These are phyloP conservation scores for Prunus padus DNA, from an alignment of 306 rosid species.

Conservation along the genomic window DNA sequence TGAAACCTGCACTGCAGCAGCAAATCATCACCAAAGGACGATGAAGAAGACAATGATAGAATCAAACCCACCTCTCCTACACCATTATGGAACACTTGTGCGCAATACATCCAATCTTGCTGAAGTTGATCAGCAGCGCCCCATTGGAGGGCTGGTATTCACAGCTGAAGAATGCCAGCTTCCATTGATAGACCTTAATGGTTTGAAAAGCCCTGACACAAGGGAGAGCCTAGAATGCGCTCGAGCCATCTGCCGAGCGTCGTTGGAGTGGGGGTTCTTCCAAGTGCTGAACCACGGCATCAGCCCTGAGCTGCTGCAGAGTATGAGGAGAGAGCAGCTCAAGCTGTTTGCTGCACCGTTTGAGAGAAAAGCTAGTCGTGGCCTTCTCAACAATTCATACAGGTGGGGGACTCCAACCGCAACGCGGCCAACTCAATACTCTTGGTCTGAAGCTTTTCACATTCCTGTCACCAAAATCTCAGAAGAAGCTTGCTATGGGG, in stretches of 20 bases:
- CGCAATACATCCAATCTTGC: constrained; percentile 24
- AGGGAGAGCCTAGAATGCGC: constrained; percentile 49
- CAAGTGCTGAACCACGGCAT: constrained; percentile 86
- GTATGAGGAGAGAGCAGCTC: constrained; percentile 67
- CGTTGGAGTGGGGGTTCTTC: constrained; percentile 87
- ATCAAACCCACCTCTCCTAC: constrained; percentile 72
- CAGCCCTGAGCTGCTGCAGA: constrained; percentile 46
- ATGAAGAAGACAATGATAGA: constrained; percentile 38
- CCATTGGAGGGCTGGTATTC: constrained; percentile 14
- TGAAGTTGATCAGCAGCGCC: constrained; percentile 20
- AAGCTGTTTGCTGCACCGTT: constrained; percentile 63
- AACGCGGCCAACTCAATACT: constrained; percentile 58
- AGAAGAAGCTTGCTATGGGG: constrained; percentile 62
- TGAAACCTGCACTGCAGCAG: not conserved
- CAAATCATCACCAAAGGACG: not conserved
- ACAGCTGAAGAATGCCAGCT: constrained; percentile 59
- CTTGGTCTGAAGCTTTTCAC: constrained; percentile 98
- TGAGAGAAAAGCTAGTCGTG: constrained; percentile 53
- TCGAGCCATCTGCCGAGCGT: constrained; percentile 59
- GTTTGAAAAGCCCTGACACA: constrained; percentile 42
- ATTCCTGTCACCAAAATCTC: constrained; percentile 80
- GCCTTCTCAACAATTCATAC: constrained; percentile 68
- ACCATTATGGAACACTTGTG: constrained; percentile 53
- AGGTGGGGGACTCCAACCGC: constrained; percentile 88
- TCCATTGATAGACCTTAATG: constrained; percentile 74